Conservation (phyloP, 805 yeast genomes). For the Myxozyma monticola region DNA sequence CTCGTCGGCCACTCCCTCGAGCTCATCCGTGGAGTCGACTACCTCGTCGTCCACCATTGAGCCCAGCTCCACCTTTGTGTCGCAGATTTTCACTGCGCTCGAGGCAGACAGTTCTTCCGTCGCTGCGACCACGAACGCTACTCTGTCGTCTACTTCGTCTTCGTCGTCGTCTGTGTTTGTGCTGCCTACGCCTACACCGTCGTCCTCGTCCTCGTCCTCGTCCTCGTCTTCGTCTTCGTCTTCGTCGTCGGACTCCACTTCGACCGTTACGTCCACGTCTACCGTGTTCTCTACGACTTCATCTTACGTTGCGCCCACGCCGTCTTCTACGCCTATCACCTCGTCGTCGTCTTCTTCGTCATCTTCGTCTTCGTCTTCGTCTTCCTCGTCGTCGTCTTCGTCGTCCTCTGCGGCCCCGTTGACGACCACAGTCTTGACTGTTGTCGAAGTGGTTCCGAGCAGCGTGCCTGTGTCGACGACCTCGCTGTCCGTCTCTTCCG, state of each 20-base stretch:
- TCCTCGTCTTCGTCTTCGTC: constrained; percentile 4
- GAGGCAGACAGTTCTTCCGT: not conserved
- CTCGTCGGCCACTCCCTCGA: not conserved
- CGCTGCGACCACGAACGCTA: not conserved
- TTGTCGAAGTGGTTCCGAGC: too few relatives aligned
- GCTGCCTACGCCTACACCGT: not conserved
- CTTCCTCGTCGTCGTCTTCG: constrained; percentile 3
- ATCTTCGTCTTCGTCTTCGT: not conserved
- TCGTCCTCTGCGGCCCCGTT: not conserved
- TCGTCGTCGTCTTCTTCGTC: not conserved
- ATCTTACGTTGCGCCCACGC: constrained; percentile 1
- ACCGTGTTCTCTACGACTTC: not conserved
- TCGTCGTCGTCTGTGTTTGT: not conserved
- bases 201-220: constrained; percentile 2
- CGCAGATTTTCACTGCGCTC: not conserved
- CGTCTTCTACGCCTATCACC: not conserved
- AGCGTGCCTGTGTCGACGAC: not conserved
- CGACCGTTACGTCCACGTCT: not conserved
- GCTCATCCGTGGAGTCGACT: not conserved
- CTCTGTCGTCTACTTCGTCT: constrained; percentile 1
- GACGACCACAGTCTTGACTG: not conserved
- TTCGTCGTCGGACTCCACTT: constrained; percentile 1
- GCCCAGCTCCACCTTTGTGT: not conserved
- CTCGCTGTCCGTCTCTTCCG: not conserved
- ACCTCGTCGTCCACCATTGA: not conserved